Conservation (phyloP, 768 basidiomycete genomes). For the Amyloporia xantha region DNA sequence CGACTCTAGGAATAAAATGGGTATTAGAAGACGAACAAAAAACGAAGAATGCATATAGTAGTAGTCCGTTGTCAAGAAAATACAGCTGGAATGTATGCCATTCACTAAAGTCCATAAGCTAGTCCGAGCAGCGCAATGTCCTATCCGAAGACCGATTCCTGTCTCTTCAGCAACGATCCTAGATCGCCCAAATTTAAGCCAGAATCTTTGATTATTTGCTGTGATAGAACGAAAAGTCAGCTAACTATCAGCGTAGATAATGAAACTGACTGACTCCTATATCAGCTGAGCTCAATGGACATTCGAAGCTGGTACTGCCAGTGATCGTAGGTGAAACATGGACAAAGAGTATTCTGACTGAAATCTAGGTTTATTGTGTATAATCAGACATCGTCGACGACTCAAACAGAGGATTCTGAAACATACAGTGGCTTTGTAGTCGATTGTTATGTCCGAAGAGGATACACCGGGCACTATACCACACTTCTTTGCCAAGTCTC, state of each 20-base stretch:
- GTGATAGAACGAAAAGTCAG: too few relatives aligned
- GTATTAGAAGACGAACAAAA: too few relatives aligned
- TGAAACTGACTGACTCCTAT: constrained; percentile 27
- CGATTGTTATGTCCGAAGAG: constrained; percentile 45
- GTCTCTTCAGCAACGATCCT: constrained; percentile 6
- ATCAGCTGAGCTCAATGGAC: constrained; percentile 43
- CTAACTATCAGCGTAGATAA: too few relatives aligned
- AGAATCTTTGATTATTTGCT: constrained; percentile 9
- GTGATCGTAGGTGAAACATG: constrained; percentile 61
- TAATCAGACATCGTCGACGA: too few relatives aligned
- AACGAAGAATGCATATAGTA: too few relatives aligned
- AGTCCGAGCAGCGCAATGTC: too few relatives aligned
- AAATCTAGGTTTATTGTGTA: constrained; percentile 55
- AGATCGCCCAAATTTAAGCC: not conserved
- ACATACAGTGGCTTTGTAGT: constrained; percentile 41
- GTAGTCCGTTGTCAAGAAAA: too few relatives aligned
- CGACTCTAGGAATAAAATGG: too few relatives aligned
- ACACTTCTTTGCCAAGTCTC: constrained; percentile 59
- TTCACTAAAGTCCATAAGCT: too few relatives aligned
- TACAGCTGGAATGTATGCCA: too few relatives aligned
- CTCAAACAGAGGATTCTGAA: too few relatives aligned
- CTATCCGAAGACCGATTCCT: too few relatives aligned
- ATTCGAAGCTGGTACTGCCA: constrained; percentile 53
- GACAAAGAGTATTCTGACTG: constrained; percentile 56
- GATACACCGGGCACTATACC: constrained; percentile 36